Evolutionary conservation across 1,284 basidiomycete genomes (phyloP), one percentile per base, ranked within the genome.

Genomic region (Austroboletus novae-zelandiae): DNA sequence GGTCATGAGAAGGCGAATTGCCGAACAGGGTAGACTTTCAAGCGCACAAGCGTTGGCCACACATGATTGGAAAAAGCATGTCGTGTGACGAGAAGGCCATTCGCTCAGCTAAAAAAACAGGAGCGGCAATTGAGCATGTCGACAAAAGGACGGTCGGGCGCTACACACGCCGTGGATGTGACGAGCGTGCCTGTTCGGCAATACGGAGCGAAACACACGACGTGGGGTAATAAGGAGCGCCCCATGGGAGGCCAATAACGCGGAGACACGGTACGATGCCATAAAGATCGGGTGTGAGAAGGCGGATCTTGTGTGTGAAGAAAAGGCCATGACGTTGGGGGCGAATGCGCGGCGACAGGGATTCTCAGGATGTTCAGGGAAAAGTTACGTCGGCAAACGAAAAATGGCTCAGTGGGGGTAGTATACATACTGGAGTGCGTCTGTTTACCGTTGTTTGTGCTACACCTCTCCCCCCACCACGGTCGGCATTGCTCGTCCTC

Each of bases 191-290:
- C 34, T 15, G 29, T 48, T 47, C 23, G 43, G 47, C 40, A 50
- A 50, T 4, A 50, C 34, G 4, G 43, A 48, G 51, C 27, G 32
- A 47, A 55, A 59, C 63, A 64, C 63, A 61, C 61, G 52, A 61
- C 63, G 57, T 60, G 60, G 60, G 60, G 60, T 62, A 62, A 61
- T 61, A 61, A 59, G 14, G 52, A 60, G 59, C 54, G 51, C 47
- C 37, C 51, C 61, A 64, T 47, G 57, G 51, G 53, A 57, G 41
- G 47, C 3, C 11, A 46, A 50, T 55, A 14, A 36, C 57, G 51
- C 59, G 61, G 62, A 58, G 52, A 48, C 35, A 36, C 39, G 41
- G 20, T 47, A 37, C 23, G 32, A 43, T 41, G 45, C 36, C 30
- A 51, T 52, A 45, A 48, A 47, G 37, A 35, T 47, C 17, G 18